phyloP scores from a whole-genome alignment of 495 filamentous ascomycete species.

The Penicillium tannophilum region DNA sequence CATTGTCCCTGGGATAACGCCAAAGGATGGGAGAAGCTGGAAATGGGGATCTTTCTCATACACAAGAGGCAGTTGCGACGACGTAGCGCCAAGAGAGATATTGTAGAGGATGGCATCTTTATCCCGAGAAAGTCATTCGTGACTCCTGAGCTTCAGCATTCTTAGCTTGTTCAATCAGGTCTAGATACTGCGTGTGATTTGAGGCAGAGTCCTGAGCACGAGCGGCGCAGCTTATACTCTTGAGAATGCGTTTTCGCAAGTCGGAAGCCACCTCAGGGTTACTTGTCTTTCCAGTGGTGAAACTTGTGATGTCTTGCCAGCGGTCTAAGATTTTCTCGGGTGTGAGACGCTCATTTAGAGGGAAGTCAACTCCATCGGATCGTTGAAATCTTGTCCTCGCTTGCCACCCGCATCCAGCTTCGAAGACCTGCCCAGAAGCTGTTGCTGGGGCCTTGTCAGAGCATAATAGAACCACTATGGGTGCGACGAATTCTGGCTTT shows the following conservation, averaged over 20 bases:
- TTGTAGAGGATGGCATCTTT: slow-evolving; percentile 94
- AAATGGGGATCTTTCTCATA: slow-evolving; percentile 89
- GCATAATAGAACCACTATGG: slow-evolving; percentile 82
- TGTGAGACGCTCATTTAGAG: no score
- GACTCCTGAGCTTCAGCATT: slow-evolving; percentile 68
- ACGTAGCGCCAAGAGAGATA: slow-evolving; percentile 91
- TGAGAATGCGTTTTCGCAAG: no score
- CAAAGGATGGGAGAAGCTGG: slow-evolving; percentile 90
- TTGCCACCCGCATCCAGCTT: slow-evolving; percentile 95
- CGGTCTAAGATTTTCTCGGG: no score
- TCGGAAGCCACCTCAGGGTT: no score
- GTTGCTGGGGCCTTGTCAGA: slow-evolving; percentile 85
- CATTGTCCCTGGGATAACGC: slow-evolving; percentile 93
- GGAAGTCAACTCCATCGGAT: slow-evolving; percentile 29
- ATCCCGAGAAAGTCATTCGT: slow-evolving; percentile 72
- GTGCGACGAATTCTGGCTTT: slow-evolving; percentile 98
- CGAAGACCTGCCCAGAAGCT: slow-evolving; percentile 85
- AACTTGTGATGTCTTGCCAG: no score
- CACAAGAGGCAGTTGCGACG: slow-evolving; percentile 82
- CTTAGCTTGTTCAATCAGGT: slow-evolving; percentile 72
- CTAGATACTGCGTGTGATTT: no score
- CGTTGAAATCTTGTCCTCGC: slow-evolving; percentile 57
- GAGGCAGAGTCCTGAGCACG: no score
- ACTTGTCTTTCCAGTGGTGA: no score
- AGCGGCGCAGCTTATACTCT: no score